Conservation (phyloP, 1,284 basidiomycete species). For the Austropuccinia psidii region DNA sequence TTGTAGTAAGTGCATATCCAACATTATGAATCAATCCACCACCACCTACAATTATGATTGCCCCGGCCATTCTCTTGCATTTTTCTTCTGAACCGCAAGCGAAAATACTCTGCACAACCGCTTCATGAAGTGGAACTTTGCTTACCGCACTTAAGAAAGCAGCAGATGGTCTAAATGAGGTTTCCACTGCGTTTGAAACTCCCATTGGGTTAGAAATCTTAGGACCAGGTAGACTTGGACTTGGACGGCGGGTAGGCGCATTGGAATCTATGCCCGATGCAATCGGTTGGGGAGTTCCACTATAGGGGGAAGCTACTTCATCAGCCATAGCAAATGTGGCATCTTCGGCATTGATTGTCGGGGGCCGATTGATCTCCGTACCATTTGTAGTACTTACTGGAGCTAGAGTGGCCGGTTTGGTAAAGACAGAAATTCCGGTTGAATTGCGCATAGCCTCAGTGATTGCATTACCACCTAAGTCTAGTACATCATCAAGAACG, state of each 20-base stretch:
- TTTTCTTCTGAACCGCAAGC: conserved; percentile 79
- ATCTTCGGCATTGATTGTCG: conserved; percentile 2
- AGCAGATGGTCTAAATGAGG: conserved; percentile 48
- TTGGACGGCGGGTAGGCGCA: conserved; percentile 26
- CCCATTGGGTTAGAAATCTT: background rate
- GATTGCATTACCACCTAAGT: conserved; percentile 47
- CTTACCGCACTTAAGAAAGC: conserved; percentile 76
- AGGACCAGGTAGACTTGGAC: conserved; percentile 1
- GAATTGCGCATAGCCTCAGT: conserved; percentile 30
- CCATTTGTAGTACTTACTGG: background rate
- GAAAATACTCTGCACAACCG: conserved; percentile 82
- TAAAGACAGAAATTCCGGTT: background rate
- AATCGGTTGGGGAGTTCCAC: conserved; percentile 14
- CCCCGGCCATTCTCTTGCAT: conserved; percentile 77
- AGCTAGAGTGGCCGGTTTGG: background rate
- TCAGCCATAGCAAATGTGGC: background rate
- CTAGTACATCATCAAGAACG: conserved; percentile 48
- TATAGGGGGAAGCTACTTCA: conserved; percentile 5
- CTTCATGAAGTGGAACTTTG: conserved; percentile 85
- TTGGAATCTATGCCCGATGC: conserved; percentile 17
- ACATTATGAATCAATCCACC: conserved; percentile 56
- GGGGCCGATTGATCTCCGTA: background rate
- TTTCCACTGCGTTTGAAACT: conserved; percentile 38
- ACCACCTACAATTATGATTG: conserved; percentile 76
- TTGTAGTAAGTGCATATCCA: conserved; percentile 46